Evolutionary conservation across 2,329 filamentous ascomycete genomes (phyloP).

Genomic region (Magnaporthiopsis rhizophila): DNA sequence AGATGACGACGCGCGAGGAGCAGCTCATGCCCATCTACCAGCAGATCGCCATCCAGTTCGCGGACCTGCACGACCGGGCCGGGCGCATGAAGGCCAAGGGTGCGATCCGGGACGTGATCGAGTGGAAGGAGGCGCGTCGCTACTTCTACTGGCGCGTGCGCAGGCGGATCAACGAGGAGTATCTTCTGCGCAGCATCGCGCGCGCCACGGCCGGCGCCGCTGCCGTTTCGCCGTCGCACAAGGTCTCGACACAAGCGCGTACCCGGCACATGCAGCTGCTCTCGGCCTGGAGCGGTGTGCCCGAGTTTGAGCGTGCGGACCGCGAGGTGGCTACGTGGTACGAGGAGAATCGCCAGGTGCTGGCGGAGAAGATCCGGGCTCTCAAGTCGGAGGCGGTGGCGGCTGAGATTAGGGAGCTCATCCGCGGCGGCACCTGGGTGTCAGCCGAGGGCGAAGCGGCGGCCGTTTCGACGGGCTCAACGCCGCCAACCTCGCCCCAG

Average conservation of each 20-base stretch:
- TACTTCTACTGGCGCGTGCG: conserved; percentile 99
- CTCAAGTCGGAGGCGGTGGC: conserved; percentile 61
- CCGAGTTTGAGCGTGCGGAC: conserved; percentile 72
- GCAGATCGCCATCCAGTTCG: conserved; percentile 94
- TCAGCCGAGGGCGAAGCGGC: neutral
- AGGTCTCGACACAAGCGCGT: conserved; percentile 39
- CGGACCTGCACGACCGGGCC: conserved; percentile 92
- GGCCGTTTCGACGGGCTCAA: neutral
- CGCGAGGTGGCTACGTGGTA: conserved; percentile 87
- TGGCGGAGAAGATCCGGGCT: conserved; percentile 76
- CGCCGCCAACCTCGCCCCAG: conserved; percentile 26
- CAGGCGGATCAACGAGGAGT: conserved; percentile 93
- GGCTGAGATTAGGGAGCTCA: conserved; percentile 62
- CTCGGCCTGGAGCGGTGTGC: conserved; percentile 72
- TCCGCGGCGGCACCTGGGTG: conserved; percentile 36
- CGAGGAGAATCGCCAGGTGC: conserved; percentile 80
- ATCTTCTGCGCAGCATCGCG: conserved; percentile 85
- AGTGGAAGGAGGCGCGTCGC: conserved; percentile 82
- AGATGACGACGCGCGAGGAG: conserved; percentile 81
- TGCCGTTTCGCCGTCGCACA: neutral
- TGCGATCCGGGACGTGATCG: conserved; percentile 73
- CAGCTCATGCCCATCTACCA: conserved; percentile 85
- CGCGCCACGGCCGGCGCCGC: conserved; percentile 26
- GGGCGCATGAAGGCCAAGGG: conserved; percentile 99
- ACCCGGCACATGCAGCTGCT: conserved; percentile 65